A percentile compares a stretch with the other conserved stretches of the same genome.
Evolutionary conservation across 2,329 filamentous ascomycete species (phyloP).

Genomic region (Periconia macrospinosa): DNA sequence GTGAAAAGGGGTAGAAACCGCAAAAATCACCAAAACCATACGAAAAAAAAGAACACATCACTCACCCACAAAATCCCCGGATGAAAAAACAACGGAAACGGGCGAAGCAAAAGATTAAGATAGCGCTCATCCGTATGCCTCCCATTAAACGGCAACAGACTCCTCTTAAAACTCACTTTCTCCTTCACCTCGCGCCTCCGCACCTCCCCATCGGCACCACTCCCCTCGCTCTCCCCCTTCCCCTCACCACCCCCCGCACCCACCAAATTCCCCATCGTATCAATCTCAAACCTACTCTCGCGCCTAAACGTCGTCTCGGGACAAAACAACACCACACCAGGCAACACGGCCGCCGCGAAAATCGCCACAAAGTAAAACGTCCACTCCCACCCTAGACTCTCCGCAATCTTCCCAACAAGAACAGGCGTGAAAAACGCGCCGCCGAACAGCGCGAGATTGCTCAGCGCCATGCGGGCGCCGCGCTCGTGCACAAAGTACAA

Average conservation of each 20-base stretch:
- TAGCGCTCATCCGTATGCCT: conserved; percentile 79
- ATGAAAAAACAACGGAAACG: conserved; percentile 80
- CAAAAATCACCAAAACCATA: too few species aligned
- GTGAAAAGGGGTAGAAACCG: too few species aligned
- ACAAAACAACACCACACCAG: conserved; percentile 74
- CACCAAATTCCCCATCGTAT: conserved; percentile 53
- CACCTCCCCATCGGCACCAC: neutral
- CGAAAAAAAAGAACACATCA: neutral
- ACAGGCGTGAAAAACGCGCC: conserved; percentile 80
- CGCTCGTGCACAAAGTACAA: conserved; percentile 87
- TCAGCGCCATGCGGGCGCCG: conserved; percentile 84
- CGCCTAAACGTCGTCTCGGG: conserved; percentile 83
- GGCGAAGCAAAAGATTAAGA: conserved; percentile 65
- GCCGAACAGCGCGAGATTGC: conserved; percentile 70
- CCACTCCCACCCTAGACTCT: conserved; percentile 78
- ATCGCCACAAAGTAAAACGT: conserved; percentile 88
- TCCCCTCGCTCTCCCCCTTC: conserved; percentile 1
- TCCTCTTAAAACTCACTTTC: conserved; percentile 61
- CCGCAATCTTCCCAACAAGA: conserved; percentile 84
- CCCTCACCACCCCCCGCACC: conserved; percentile 8
- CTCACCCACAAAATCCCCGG: conserved; percentile 77
- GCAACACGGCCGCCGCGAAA: conserved; percentile 71
- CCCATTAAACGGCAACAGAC: conserved; percentile 73
- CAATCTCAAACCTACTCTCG: conserved; percentile 68
- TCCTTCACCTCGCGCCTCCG: conserved; percentile 35